Evolutionary conservation across 2,329 filamentous ascomycete genomes (phyloP).

Genomic region (Epicoccum sorghinum): DNA sequence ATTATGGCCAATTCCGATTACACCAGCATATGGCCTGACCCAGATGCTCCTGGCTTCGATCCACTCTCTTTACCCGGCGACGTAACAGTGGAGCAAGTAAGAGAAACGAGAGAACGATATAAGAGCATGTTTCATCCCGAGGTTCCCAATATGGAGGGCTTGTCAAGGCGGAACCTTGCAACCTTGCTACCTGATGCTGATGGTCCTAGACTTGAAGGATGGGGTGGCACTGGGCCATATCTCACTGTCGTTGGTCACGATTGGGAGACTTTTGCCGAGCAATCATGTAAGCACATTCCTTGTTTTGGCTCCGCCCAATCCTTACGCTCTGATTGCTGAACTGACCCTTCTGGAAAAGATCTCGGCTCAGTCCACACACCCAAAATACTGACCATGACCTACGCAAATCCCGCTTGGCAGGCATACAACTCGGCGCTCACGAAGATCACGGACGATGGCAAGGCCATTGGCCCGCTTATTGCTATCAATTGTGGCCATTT

Average conservation of each 20-base stretch:
- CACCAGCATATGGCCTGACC: conserved; percentile 62
- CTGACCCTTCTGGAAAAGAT: conserved; percentile 20
- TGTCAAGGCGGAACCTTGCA: conserved; percentile 56
- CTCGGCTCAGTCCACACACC: conserved; percentile 39
- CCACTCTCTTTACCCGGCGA: conserved; percentile 48
- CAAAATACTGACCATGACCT: conserved; percentile 54
- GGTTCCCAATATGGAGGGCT: conserved; percentile 57
- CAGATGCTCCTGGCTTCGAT: conserved; percentile 57
- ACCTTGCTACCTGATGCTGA: conserved; percentile 54
- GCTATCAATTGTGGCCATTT: conserved; percentile 61
- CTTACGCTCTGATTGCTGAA: not conserved
- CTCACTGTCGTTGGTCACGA: conserved; percentile 62
- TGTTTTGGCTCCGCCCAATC: no score
- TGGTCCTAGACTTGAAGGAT: conserved; percentile 50
- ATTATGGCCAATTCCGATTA: conserved; percentile 65
- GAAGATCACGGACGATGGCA: conserved; percentile 50
- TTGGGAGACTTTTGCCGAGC: conserved; percentile 58
- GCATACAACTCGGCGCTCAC: conserved; percentile 60
- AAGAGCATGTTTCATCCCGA: conserved; percentile 55
- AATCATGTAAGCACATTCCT: conserved; percentile 43
- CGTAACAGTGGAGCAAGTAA: conserved; percentile 44
- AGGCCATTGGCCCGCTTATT: conserved; percentile 53
- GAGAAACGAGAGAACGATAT: conserved; percentile 46
- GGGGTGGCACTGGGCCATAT: conserved; percentile 46
- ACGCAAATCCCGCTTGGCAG: conserved; percentile 61